Base-by-base conservation (phyloP, 2,329 filamentous ascomycete species). In the Calonectria pseudoturangicola region DNA sequence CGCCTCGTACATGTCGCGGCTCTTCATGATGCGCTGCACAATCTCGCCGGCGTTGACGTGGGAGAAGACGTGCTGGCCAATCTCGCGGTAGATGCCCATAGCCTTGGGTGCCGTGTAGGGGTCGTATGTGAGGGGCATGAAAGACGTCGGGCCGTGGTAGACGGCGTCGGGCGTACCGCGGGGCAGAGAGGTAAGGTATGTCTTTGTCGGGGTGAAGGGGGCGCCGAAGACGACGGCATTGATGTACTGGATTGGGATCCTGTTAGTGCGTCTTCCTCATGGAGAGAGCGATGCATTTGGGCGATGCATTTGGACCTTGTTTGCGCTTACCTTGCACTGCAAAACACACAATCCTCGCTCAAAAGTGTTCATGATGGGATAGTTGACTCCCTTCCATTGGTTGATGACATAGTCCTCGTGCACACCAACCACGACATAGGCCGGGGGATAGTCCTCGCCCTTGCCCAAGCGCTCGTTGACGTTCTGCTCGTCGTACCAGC, bases 341-440 rank as follows among this genome's bases (percentile, higher is more conserved):
- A 98, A 87, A 36, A 98, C 96, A 83, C 97, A 99, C 27, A 99
- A 91, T 2, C 96, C 96, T 50, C 97, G 93, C 87, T 99, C 97
- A 80, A 96, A 98, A 70, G 98, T 96, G 87, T 98, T 99, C 97
- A 99, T 99, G 86, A 99, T 98, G 30, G 97, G 97, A 82, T 98
- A 99, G 86, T 99, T 99, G 79, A 98, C 90, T 43, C 97, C 96
- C 86, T 98, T 98, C 94, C 95, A 97, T 80, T 93, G 88, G 85
- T 99, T 99, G 84, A 99, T 98, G 73, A 98, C 95, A 75, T 93
- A 92, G 83, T 99, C 97, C 80, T 98, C 94, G 84, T 99, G 97
- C 28, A 99, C 93, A 62, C 97, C 97, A 2, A 95, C 96, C 51
- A 98, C 91, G n/a, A 99, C 90, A 82, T 95, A 98, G 8, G 92